Base-by-base conservation (phyloP, 2,329 filamentous ascomycete genomes). In the Chrysosporium keratinophilum region DNA sequence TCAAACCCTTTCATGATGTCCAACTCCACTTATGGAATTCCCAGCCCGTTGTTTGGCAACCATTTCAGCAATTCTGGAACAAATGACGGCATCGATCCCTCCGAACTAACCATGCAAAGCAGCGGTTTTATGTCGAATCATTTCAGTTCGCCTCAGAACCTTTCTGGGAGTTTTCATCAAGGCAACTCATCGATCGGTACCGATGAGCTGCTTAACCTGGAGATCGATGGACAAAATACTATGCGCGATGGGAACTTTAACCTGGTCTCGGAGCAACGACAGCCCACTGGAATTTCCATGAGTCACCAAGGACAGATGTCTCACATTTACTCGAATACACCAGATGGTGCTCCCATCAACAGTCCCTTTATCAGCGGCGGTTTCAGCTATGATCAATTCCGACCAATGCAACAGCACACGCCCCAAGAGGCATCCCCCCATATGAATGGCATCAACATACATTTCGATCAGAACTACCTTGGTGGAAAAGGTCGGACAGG, bases 291-390 rank as follows among this genome's bases (percentile, higher is more conserved):
- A 20, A 71, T 77, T 34, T 69, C 85, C 37, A 78, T 82, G 56
- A 79, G 84, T 62, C 83, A 87, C 59, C 80, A 83, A 57, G 74
- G 78, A 46, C 83, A 85, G 55, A 82, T 88, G 65, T 85, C 68
- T 12, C 68, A 86, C 64, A 82, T 88, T 57, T 97, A 86, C 70
- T 95, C 91, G 17, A 88, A 87, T 67, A 95, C 90, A 1, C 90
- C 91, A 2, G 91, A 97, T 57, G 88, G 88, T 50, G 85, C 88
- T 51, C 89, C 91, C 5, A 91, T 95, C 57, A 87, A 94, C 65
- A 96, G 89, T 63, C 91, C 91, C 0, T 96, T 89, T 64, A 79
- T 87, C 41, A 81, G 85, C 51, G 75, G 73, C 61, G 83, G 79
- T 64, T 93, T 90, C 74, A 85, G 83, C 70, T 85, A 86, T 64